Base-by-base conservation (phyloP, 768 basidiomycete species). In the Paxillus ammoniavirescens region DNA sequence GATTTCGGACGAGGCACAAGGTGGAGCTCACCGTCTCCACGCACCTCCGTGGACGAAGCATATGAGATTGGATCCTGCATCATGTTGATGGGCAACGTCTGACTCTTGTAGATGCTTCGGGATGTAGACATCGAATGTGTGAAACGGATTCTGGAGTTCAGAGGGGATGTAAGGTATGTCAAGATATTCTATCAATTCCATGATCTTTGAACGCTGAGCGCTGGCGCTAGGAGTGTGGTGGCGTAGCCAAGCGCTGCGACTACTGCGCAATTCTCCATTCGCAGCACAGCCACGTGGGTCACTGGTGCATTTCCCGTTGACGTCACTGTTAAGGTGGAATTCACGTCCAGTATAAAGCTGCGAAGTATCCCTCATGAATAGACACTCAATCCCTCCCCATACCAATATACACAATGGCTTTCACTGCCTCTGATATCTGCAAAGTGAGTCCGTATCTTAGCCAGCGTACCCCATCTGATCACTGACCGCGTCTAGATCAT, bases 21-120 rank as follows among this genome's bases (percentile, higher is more conserved):
- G 12, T 31, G 21, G 3, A 6, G 40, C 86, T 75, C 64, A 90
- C 90, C 82, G 67, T 61, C 82, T 75, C 91, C 91, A 93, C 21
- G 91, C 91, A 33, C 91, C 91, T 30, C 91, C 91, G 60, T 91
- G 91, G 28, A 92, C 72, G 61, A 91, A 92, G 61, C 82, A 82
- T 37, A 91, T 63, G 41, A 91, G 67, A n/a, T 78, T 75, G 1
- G 64, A 60, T 42, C 53, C 52, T 33, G 44, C n/a, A 4, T 36
- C 28, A 8, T 38, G 30, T 2, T 30, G 17, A 44, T 33, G 10
- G 9, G 49, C 35, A 23, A 43, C 8, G 26, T 52, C n/a, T n/a
- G n/a, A n/a, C n/a, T n/a, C 47, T 42, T 31, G 14, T 17, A 23
- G 44, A 18, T 48, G 21, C 38, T 56, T 53, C 15, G 79, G 73